A percentile compares a stretch with the other conserved stretches of the same genome.
Evolutionary conservation across 805 yeast species (phyloP).

Genomic region (Pichia paraexigua): DNA sequence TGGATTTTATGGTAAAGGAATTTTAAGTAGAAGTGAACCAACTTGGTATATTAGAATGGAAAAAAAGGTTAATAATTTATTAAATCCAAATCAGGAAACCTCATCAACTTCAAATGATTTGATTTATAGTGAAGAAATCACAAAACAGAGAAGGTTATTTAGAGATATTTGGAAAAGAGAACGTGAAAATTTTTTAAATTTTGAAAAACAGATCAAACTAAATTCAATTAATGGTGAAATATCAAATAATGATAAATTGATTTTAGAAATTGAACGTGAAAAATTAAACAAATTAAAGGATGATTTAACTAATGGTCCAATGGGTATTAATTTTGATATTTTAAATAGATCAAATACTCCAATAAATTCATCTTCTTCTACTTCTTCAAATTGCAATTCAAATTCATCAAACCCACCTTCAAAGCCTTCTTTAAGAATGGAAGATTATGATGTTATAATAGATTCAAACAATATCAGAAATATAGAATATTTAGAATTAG

Average conservation of each 20-base stretch:
- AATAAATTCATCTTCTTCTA: not conserved
- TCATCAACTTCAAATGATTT: not conserved
- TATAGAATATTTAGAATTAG: constrained; percentile 54
- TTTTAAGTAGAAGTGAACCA: constrained; percentile 83
- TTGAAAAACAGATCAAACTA: constrained; percentile 30
- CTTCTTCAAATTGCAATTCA: not conserved
- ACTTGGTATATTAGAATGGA: constrained; percentile 72
- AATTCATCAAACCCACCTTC: too few relatives aligned
- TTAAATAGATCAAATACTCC: constrained; percentile 2
- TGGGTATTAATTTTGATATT: constrained; percentile 4
- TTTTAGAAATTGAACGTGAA: constrained; percentile 31
- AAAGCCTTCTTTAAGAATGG: constrained; percentile 23
- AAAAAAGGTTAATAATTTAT: constrained; percentile 35
- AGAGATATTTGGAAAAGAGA: constrained; percentile 64
- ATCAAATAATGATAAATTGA: constrained; percentile 2
- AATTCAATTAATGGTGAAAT: constrained; percentile 9
- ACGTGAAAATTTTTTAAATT: constrained; percentile 51
- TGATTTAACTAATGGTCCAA: constrained; percentile 14
- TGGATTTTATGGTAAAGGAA: constrained; percentile 95
- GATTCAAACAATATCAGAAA: constrained; percentile 18
- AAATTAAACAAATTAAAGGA: constrained; percentile 17
- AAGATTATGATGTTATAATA: constrained; percentile 29
- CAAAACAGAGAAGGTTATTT: constrained; percentile 61
- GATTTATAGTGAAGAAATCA: constrained; percentile 64
- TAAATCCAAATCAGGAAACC: constrained; percentile 5